These are phyloP conservation scores for Tuber aestivum DNA, from an alignment of 495 filamentous ascomycete species.

Conservation along the genomic window DNA sequence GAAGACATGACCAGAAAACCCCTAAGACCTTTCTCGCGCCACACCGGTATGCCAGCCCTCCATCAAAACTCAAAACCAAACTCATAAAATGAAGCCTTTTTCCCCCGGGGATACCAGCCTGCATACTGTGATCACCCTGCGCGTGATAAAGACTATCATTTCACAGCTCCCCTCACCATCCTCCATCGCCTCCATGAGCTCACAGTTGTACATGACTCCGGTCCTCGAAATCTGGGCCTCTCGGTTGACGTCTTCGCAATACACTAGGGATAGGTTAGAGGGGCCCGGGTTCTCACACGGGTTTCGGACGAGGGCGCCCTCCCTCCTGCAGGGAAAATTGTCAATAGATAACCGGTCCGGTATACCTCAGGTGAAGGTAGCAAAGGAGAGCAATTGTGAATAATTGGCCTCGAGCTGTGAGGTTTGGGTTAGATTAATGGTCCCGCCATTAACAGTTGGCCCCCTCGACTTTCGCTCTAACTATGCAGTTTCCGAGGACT, in stretches of 20 bases:
- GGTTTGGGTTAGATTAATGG: slow-evolving; percentile 34
- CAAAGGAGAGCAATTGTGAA: slow-evolving; percentile 35
- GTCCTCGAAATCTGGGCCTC: background rate
- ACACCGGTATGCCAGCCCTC: background rate
- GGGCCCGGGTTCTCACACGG: slow-evolving; percentile 31
- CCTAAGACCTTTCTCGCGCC: too few relatives aligned
- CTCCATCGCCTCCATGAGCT: background rate
- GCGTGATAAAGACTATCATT: background rate
- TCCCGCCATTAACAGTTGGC: slow-evolving; percentile 33
- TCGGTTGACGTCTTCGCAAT: background rate
- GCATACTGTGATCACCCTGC: background rate
- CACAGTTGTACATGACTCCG: background rate
- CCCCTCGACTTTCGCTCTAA: background rate
- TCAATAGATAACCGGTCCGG: slow-evolving; percentile 32
- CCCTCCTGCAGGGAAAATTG: slow-evolving; percentile 36
- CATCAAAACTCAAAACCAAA: background rate
- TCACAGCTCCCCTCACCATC: background rate
- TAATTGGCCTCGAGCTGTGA: slow-evolving; percentile 29
- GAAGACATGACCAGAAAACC: too few relatives aligned
- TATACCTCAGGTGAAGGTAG: slow-evolving; percentile 30
- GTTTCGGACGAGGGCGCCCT: slow-evolving; percentile 37
- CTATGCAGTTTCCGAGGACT: background rate
- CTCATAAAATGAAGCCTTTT: background rate
- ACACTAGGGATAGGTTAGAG: slow-evolving; percentile 17
- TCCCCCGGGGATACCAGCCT: background rate